phyloP scores from a whole-genome alignment of 2,329 filamentous ascomycete genomes.

The Arthrobotrys entomopaga region DNA sequence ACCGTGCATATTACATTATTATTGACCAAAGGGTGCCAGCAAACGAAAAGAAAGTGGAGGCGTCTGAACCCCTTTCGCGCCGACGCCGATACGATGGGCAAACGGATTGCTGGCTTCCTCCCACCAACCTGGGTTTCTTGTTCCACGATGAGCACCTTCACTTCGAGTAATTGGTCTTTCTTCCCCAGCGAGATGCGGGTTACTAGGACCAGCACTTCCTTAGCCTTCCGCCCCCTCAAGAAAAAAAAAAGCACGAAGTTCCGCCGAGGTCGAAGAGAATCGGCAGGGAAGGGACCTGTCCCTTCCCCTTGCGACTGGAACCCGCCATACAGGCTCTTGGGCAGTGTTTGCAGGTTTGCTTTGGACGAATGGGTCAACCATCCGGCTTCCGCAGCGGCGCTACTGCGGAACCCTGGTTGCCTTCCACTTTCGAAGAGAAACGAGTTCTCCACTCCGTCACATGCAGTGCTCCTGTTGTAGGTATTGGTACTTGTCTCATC shows the following conservation, averaged over 20 bases:
- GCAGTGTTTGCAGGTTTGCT: constrained; percentile 33
- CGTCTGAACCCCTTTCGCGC: no score
- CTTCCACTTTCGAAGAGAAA: constrained; percentile 24
- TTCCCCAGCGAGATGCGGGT: no score
- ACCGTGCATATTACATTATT: no score
- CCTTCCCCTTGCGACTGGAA: neutral
- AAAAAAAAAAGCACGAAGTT: neutral
- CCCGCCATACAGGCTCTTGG: constrained; percentile 53
- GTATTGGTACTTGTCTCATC: constrained; percentile 38
- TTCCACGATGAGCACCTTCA: constrained; percentile 9
- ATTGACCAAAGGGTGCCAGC: no score
- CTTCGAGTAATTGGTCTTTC: neutral
- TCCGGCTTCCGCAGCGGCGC: constrained; percentile 55
- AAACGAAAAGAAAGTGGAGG: constrained; percentile 23
- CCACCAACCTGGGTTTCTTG: constrained; percentile 52
- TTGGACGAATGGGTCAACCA: constrained; percentile 53
- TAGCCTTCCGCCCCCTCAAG: neutral
- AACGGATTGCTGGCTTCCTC: constrained; percentile 3
- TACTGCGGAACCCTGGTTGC: constrained; percentile 47
- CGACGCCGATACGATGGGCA: no score
- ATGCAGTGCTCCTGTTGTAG: constrained; percentile 10
- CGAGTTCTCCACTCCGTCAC: constrained; percentile 26
- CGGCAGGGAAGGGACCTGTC: constrained; percentile 13
- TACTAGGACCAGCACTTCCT: neutral
- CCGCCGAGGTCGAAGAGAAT: neutral